These are phyloP conservation scores for Kernera saxatilis DNA, from an alignment of 345 rosid genomes.

Conservation along the genomic window DNA sequence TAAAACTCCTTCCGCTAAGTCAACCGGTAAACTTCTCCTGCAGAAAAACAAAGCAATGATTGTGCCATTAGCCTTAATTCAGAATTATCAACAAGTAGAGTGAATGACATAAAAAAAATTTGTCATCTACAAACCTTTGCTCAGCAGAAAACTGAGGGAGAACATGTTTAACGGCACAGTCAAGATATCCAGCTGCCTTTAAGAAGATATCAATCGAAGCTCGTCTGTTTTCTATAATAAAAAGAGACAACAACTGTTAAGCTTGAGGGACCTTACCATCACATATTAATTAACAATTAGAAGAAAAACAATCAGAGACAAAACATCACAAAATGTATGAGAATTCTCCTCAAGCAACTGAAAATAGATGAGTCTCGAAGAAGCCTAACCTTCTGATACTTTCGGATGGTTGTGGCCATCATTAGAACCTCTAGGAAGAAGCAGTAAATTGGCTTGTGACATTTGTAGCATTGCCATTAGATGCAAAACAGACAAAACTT, in stretches of 20 bases:
- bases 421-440: slow-evolving; percentile 81
- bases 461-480: slow-evolving; percentile 89
- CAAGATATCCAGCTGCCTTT: slow-evolving; percentile 96
- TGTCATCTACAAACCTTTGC: slow-evolving; percentile 50
- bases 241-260: not conserved
- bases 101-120: not conserved
- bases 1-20: slow-evolving; percentile 88
- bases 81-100: not conserved
- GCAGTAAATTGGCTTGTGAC: slow-evolving; percentile 86
- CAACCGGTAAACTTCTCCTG: slow-evolving; percentile 92
- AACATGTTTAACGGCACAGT: slow-evolving; percentile 84
- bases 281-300: not conserved
- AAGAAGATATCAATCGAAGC: slow-evolving; percentile 85
- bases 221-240: slow-evolving; percentile 68
- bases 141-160: slow-evolving; percentile 80
- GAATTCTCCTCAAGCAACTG: not conserved
- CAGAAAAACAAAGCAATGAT: slow-evolving; percentile 12
- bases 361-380: slow-evolving; percentile 9
- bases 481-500: slow-evolving; percentile 93
- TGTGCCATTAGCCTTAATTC: not conserved
- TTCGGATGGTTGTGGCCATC: slow-evolving; percentile 71
- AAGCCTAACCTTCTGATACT: slow-evolving; percentile 82
- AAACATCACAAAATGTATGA: not conserved
- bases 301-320: not conserved
- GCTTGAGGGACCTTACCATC: not conserved